Conservation (phyloP, 352 stramenopile genomes). For the Globisporangium lucens region DNA sequence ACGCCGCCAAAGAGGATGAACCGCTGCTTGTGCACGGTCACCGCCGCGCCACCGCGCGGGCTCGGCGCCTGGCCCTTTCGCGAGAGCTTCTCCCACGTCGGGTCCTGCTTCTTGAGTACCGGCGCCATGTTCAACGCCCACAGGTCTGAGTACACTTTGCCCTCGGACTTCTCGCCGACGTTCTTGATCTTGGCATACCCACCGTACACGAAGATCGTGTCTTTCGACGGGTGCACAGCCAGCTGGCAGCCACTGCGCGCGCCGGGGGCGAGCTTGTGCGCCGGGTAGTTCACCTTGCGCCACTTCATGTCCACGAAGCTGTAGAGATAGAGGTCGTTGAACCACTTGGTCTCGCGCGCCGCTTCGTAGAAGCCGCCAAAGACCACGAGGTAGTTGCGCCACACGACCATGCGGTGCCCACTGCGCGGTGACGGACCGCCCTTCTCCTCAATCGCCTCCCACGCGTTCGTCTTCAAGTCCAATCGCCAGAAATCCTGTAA, state of each 20-base stretch:
- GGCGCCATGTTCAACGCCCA: slow-evolving; percentile 93
- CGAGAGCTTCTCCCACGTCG: slow-evolving; percentile 94
- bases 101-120: slow-evolving; percentile 85
- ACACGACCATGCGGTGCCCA: slow-evolving; percentile 93
- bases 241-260: slow-evolving; percentile 83
- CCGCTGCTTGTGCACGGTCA: slow-evolving; percentile 92
- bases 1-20: slow-evolving; percentile 97
- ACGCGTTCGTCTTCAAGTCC: slow-evolving; percentile 93
- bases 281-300: slow-evolving; percentile 74
- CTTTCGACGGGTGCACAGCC: slow-evolving; percentile 79
- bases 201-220: slow-evolving; percentile 93
- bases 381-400: slow-evolving; percentile 95
- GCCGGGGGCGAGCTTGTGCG: slow-evolving; percentile 55
- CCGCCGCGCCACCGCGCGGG: slow-evolving; percentile 71
- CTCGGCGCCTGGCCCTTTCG: slow-evolving; percentile 83
- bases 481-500: slow-evolving; percentile 86
- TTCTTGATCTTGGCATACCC: slow-evolving; percentile 96
- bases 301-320: slow-evolving; percentile 89
- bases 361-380: slow-evolving; percentile 98
- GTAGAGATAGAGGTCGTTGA: slow-evolving; percentile 94
- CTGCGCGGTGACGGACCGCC: slow-evolving; percentile 75
- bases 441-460: slow-evolving; percentile 90
- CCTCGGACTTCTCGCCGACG: slow-evolving; percentile 87
- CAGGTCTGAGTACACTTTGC: slow-evolving; percentile 94
- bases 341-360: slow-evolving; percentile 90